A percentile compares a stretch with the other conserved stretches of the same genome.
phyloP scores from a whole-genome alignment of 306 rosid genomes.

The Carpinus fangiana region DNA sequence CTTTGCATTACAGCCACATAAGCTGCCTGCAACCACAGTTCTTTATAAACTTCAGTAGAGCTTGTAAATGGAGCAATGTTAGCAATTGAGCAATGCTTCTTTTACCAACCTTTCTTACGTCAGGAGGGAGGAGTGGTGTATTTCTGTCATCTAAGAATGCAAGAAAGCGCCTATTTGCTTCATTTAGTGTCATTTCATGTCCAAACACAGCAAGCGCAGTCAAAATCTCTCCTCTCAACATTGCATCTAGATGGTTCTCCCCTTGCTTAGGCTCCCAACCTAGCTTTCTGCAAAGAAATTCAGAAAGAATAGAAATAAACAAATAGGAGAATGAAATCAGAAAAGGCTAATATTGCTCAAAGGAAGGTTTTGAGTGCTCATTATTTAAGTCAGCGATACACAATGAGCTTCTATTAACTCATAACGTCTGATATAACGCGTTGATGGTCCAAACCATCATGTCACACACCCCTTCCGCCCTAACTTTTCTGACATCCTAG shows the following conservation, averaged over 20 bases:
- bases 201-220: conserved; percentile 71
- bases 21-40: conserved; percentile 61
- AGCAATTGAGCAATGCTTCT: conserved; percentile 17
- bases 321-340: neutral
- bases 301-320: neutral
- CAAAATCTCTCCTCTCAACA: conserved; percentile 97
- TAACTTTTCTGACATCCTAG: neutral
- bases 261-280: conserved; percentile 87
- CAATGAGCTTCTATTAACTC: neutral
- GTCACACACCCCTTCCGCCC: neutral
- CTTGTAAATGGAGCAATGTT: conserved; percentile 9
- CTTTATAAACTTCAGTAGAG: conserved; percentile 30
- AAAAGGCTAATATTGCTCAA: neutral
- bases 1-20: conserved; percentile 81
- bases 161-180: conserved; percentile 73
- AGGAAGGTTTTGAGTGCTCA: neutral
- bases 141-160: conserved; percentile 77
- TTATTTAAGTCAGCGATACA: neutral
- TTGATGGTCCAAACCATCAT: neutral
- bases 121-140: conserved; percentile 85
- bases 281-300: conserved; percentile 65
- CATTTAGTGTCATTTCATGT: conserved; percentile 67
- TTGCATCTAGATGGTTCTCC: conserved; percentile 67
- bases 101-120: conserved; percentile 70
- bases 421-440: neutral